Percentiles rank a stretch among this genome's conserved stretches.
These are phyloP conservation scores for Tympanopsis confertula DNA, from an alignment of 2,329 filamentous ascomycete genomes.

Conservation along the genomic window DNA sequence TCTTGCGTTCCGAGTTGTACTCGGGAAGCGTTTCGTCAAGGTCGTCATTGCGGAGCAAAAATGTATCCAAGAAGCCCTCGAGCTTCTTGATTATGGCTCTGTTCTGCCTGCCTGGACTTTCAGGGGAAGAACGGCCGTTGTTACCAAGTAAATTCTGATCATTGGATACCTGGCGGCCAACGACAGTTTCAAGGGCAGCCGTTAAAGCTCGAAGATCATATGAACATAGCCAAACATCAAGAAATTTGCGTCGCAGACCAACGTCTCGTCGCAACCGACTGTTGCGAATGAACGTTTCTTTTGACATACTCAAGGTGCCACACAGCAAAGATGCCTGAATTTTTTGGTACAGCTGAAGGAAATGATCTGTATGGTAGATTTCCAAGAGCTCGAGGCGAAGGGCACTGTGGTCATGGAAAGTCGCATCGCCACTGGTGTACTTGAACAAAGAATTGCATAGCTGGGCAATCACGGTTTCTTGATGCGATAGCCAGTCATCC, in stretches of 20 bases:
- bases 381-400: slow-evolving; percentile 33
- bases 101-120: too few relatives aligned
- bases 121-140: slow-evolving; percentile 2
- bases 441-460: slow-evolving; percentile 43
- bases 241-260: slow-evolving; percentile 39
- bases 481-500: slow-evolving; percentile 47
- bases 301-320: background rate
- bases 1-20: slow-evolving; percentile 4
- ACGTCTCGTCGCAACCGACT: slow-evolving; percentile 40
- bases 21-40: slow-evolving; percentile 22
- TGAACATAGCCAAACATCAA: slow-evolving; percentile 41
- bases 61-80: slow-evolving; percentile 39
- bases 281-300: slow-evolving; percentile 30
- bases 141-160: slow-evolving; percentile 13
- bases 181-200: slow-evolving; percentile 40
- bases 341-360: slow-evolving; percentile 11
- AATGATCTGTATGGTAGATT: slow-evolving; percentile 36
- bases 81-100: slow-evolving; percentile 10
- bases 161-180: slow-evolving; percentile 29
- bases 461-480: slow-evolving; percentile 46
- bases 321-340: background rate
- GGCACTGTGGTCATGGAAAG: slow-evolving; percentile 8
- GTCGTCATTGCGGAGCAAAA: slow-evolving; percentile 44
- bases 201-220: slow-evolving; percentile 37
- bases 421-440: slow-evolving; percentile 8